A percentile compares a stretch with the other conserved stretches of the same genome.
Conservation (phyloP, 106 monocot genomes). For the Acorus calamus region DNA sequence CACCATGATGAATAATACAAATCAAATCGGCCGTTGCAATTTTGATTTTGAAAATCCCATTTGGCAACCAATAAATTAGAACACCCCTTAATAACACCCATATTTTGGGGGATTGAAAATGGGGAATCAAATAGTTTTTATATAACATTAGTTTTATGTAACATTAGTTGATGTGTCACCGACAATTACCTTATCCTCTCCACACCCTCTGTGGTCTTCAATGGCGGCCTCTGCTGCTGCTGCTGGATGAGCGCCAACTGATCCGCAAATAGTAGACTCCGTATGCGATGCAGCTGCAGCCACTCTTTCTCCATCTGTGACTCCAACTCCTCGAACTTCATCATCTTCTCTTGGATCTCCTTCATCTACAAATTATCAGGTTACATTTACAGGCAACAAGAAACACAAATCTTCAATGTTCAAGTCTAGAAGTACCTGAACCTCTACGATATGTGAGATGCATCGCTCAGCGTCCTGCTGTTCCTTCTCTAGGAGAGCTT, state of each 20-base stretch:
- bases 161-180: too few species aligned
- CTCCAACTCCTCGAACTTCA: constrained; percentile 58
- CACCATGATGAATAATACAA: too few species aligned
- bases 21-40: too few species aligned
- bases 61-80: too few species aligned
- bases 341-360: constrained; percentile 64
- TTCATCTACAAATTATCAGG: constrained; percentile 46
- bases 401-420: not conserved
- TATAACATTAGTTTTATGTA: too few species aligned
- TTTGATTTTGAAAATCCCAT: too few species aligned
- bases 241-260: constrained; percentile 41
- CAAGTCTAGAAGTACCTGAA: constrained; percentile 36
- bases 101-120: too few species aligned
- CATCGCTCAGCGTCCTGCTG: constrained; percentile 44
- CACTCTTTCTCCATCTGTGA: constrained; percentile 65
- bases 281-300: constrained; percentile 42
- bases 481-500: constrained; percentile 53
- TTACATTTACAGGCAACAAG: constrained; percentile 1
- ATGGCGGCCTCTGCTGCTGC: too few species aligned
- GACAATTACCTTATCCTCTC: too few species aligned
- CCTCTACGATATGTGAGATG: constrained; percentile 52
- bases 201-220: too few species aligned
- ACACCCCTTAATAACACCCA: too few species aligned
- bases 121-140: too few species aligned
- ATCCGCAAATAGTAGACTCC: constrained; percentile 53